These are phyloP conservation scores for Cicer bijugum DNA, from an alignment of 306 rosid species.

Conservation along the genomic window DNA sequence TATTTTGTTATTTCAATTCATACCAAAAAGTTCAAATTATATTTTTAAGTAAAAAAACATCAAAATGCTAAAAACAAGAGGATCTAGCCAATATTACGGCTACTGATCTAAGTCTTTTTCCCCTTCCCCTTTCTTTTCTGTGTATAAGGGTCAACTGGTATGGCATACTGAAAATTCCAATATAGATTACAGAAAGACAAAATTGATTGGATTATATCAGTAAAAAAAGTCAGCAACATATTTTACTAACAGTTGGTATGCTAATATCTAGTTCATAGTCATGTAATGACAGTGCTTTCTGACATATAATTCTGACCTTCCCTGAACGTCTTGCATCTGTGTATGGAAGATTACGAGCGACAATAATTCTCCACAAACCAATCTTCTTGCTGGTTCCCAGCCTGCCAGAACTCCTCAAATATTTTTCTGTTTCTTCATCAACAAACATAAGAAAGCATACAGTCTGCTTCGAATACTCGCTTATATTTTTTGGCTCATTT, in stretches of 20 bases:
- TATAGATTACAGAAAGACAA: neutral
- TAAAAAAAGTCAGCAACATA: constrained; percentile 8
- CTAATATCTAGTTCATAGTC: constrained; percentile 40
- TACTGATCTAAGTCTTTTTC: constrained; percentile 2
- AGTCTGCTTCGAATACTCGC: constrained; percentile 72
- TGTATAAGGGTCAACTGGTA: neutral
- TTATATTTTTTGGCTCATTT: constrained; percentile 76
- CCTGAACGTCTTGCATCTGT: constrained; percentile 83
- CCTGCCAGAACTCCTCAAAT: constrained; percentile 58
- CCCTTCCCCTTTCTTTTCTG: neutral
- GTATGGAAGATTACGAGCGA: constrained; percentile 78
- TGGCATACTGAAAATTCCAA: constrained; percentile 25
- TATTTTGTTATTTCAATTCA: constrained; percentile 15
- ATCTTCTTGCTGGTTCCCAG: constrained; percentile 68
- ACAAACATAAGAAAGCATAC: constrained; percentile 94
- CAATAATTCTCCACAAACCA: constrained; percentile 84
- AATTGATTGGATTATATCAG: constrained; percentile 24
- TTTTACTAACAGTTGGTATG: constrained; percentile 18
- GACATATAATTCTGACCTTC: constrained; percentile 64
- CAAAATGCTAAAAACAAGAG: constrained; percentile 12
- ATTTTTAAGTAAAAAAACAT: constrained; percentile 37
- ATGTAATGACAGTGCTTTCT: constrained; percentile 11
- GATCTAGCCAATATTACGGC: constrained; percentile 24
- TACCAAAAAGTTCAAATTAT: constrained; percentile 33
- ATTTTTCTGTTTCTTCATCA: constrained; percentile 80